Evolutionary conservation across 106 monocot genomes (phyloP).

Genomic region (Phalaenopsis equestris): DNA sequence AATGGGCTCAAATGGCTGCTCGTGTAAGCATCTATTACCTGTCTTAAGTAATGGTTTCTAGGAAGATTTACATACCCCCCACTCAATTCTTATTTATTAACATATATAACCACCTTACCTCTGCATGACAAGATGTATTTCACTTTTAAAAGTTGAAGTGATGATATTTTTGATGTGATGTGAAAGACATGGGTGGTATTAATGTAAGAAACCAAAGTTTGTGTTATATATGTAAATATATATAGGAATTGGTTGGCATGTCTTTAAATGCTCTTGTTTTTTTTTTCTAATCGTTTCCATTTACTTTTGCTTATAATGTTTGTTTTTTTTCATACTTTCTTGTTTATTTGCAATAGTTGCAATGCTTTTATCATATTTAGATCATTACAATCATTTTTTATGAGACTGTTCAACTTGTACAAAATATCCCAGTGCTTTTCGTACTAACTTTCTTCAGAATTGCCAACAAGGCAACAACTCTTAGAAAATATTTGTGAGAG

Average conservation of each 20-base stretch:
- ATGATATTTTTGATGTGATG: too few species aligned
- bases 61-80: too few species aligned
- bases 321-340: neutral
- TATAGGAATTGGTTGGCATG: too few species aligned
- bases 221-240: too few species aligned
- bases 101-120: too few species aligned
- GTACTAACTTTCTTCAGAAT: neutral
- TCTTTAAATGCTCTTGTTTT: too few species aligned
- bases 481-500: neutral
- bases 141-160: too few species aligned
- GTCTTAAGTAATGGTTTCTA: neutral
- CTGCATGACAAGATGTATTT: too few species aligned
- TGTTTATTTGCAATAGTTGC: neutral
- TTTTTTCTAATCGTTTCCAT: neutral
- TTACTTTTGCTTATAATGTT: neutral
- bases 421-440: neutral
- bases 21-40: conserved; percentile 10
- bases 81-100: too few species aligned
- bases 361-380: neutral
- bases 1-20: conserved; percentile 63
- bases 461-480: too few species aligned
- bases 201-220: too few species aligned
- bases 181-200: too few species aligned
- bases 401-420: neutral
- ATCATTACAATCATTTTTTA: neutral